Evolutionary conservation across 2,329 filamentous ascomycete species (phyloP).

Genomic region (Calonectria henricotiae): DNA sequence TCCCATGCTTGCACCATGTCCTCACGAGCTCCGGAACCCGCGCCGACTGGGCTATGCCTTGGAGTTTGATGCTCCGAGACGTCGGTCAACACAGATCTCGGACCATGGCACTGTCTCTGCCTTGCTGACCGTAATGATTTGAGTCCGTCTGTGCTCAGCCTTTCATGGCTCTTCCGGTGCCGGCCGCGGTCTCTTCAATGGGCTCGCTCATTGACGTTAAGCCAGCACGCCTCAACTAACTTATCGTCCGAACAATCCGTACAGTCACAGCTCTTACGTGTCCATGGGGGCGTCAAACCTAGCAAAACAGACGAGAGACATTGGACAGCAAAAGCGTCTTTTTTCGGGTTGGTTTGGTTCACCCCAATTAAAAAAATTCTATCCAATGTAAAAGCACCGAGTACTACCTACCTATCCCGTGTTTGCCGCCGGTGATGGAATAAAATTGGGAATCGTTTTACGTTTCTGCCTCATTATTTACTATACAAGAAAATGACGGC

Average conservation of each 20-base stretch:
- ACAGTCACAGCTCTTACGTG: conserved; percentile 37
- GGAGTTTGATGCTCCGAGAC: conserved; percentile 26
- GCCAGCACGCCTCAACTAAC: conserved; percentile 20
- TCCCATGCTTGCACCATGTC: conserved; percentile 23
- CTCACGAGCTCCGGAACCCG: conserved; percentile 42
- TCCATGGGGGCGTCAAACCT: conserved; percentile 19
- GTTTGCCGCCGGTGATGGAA: conserved; percentile 21
- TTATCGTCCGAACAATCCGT: conserved; percentile 30
- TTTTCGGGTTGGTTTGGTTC: conserved; percentile 21
- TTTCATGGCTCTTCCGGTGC: conserved; percentile 6
- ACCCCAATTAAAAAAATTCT: conserved; percentile 5
- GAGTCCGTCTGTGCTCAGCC: conserved; percentile 16
- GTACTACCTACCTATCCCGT: conserved; percentile 28
- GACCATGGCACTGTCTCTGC: conserved; percentile 15
- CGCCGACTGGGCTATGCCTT: conserved; percentile 42
- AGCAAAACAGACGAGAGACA: conserved; percentile 28
- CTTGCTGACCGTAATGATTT: conserved; percentile 23
- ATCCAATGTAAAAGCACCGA: conserved; percentile 23
- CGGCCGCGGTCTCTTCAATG: conserved; percentile 19
- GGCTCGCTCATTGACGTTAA: background rate
- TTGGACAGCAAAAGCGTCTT: conserved; percentile 26
- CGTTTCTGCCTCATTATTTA: conserved; percentile 32
- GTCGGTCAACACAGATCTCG: conserved; percentile 39
- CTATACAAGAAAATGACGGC: conserved; percentile 24
- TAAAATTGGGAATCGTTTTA: conserved; percentile 32